Evolutionary conservation across 2,329 filamentous ascomycete species (phyloP), one percentile per base, ranked within the genome.

Genomic region (Colletotrichum falcatum): DNA sequence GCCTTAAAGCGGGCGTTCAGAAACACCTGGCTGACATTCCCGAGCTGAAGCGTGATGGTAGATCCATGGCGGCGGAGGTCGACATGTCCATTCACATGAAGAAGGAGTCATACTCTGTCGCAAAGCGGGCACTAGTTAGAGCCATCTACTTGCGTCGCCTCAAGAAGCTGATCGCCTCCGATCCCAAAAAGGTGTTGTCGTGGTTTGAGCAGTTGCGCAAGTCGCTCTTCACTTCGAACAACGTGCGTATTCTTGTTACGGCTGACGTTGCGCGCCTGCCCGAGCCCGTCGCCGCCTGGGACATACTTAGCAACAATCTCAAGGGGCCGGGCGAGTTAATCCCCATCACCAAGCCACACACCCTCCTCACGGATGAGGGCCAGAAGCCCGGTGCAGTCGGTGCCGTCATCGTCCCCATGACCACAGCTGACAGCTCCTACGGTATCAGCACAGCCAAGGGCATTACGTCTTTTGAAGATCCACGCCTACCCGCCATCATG

Each of bases 11-110:
- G 73, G 84, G 86, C 28, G 83, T 97, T 20, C 90, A 91, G 68
- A 97, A 97, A 80, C 89, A 97, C 55, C 86, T 98, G 23, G 94
- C 95, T 3, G 95, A 98, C 75, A 92, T 99, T 23, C 96, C 96
- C 0, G 94, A 98, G 77, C 87, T 91, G 62, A 99, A 98, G 85
- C 93, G 96, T 51, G 93, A 92, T 75, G 96, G 96, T 1, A 89
- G 91, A 66, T 83, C 84, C 51, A 91, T 91, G 90, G 83, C 88
- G 5, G 83, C 82, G 65, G 89, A 90, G 73, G 85, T 91, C 67
- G 89, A 96, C 75, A 88, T 91, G 72, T 94, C 95, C 81, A 88
- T 97, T 28, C 94, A 97, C 79, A 90, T 93, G 76, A 87, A 92
- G n/a, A 88, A 88, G 37, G 89, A 93, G 30, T 95, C 94, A 0